These are phyloP conservation scores for Cubamyces sp. DNA, from an alignment of 768 basidiomycete species.

Conservation along the genomic window DNA sequence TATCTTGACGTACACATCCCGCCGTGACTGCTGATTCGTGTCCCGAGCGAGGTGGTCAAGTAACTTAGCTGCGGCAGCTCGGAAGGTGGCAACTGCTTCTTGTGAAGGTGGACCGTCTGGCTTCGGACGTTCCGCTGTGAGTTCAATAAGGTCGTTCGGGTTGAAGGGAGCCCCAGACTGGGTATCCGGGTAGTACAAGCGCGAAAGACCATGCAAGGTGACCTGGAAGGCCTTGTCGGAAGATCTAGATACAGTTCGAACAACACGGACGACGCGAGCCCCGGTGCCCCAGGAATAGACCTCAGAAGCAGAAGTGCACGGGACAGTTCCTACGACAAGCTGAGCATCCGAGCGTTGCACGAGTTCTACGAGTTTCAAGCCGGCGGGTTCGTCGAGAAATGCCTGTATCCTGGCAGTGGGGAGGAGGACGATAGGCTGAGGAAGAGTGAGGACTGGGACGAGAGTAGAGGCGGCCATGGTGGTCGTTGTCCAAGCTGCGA, in stretches of 20 bases:
- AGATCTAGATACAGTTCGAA: conserved; percentile 60
- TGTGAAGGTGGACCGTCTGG: conserved; percentile 48
- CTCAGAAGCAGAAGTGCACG: conserved; percentile 42
- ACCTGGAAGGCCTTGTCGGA: conserved; percentile 66
- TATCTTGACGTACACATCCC: conserved; percentile 72
- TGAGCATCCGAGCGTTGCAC: conserved; percentile 72
- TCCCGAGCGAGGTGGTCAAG: conserved; percentile 64
- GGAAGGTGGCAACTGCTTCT: conserved; percentile 68
- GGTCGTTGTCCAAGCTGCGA: neutral
- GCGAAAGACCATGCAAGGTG: conserved; percentile 71
- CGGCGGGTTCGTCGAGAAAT: conserved; percentile 62
- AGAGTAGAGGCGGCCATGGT: conserved; percentile 23
- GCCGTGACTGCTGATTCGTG: conserved; percentile 47
- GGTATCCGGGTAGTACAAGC: conserved; percentile 61
- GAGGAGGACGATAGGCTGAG: conserved; percentile 73
- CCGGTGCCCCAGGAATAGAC: conserved; percentile 67
- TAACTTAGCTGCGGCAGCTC: conserved; percentile 64
- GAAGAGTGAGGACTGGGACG: conserved; percentile 71
- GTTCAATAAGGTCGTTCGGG: conserved; percentile 31
- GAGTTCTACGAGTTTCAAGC: conserved; percentile 66
- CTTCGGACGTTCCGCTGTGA: conserved; percentile 38
- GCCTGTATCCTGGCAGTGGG: conserved; percentile 73
- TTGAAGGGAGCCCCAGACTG: conserved; percentile 40
- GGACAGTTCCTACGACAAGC: conserved; percentile 71
- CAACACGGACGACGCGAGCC: conserved; percentile 71